Conservation (phyloP, 2,329 filamentous ascomycete genomes). For the Leptographium flavum region DNA sequence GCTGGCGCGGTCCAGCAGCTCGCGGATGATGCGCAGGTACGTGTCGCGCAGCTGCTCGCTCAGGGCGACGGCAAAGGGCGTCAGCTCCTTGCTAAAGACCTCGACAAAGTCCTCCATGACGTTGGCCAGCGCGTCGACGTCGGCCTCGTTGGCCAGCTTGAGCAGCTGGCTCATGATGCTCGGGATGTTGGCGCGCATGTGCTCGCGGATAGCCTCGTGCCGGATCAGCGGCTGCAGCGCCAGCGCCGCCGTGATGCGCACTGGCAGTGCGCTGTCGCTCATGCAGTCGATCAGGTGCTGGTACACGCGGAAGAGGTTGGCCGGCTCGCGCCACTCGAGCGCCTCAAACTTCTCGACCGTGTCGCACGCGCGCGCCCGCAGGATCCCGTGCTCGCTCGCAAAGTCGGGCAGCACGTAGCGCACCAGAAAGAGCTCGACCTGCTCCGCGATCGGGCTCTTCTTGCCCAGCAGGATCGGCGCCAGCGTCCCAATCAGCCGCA, state of each 20-base stretch:
- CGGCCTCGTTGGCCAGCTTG: constrained; percentile 93
- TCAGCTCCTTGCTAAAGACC: constrained; percentile 92
- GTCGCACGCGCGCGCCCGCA: constrained; percentile 89
- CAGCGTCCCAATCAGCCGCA: constrained; percentile 93
- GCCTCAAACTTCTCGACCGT: constrained; percentile 97
- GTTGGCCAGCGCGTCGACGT: constrained; percentile 91
- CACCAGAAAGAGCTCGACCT: constrained; percentile 97
- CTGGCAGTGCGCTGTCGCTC: constrained; percentile 84
- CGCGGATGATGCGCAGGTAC: constrained; percentile 83
- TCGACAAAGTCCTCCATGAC: constrained; percentile 99
- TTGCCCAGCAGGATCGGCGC: constrained; percentile 91
- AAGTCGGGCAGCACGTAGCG: constrained; percentile 98
- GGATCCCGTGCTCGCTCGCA: constrained; percentile 77
- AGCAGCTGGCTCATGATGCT: constrained; percentile 99
- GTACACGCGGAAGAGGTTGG: constrained; percentile 93
- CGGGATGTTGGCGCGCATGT: constrained; percentile 95
- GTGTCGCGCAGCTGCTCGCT: constrained; percentile 94
- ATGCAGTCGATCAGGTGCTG: constrained; percentile 93
- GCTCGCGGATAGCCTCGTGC: constrained; percentile 83
- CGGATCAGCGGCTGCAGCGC: constrained; percentile 91
- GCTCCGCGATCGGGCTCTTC: constrained; percentile 94
- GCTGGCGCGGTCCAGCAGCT: constrained; percentile 78
- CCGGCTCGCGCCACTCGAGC: constrained; percentile 89
- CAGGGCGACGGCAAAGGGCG: constrained; percentile 88
- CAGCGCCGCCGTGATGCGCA: constrained; percentile 84